Conservation (phyloP, 352 stramenopile species). For the Phytophthora rubi region DNA sequence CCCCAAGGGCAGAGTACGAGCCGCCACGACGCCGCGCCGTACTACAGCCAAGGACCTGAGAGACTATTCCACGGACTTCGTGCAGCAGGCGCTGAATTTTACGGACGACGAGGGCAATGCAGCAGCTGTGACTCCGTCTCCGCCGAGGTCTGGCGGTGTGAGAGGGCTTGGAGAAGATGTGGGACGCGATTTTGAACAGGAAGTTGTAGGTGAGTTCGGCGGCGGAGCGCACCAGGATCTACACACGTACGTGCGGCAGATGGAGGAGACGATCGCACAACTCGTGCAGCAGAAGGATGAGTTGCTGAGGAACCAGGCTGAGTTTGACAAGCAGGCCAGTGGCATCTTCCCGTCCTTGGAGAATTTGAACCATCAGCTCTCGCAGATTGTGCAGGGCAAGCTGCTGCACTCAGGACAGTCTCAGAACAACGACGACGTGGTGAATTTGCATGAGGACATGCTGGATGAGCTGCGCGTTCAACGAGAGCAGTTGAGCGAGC, state of each 20-base stretch:
- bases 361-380: slow-evolving; percentile 80
- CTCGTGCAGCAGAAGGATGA: slow-evolving; percentile 83
- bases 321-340: slow-evolving; percentile 87
- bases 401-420: slow-evolving; percentile 47
- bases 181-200: slow-evolving; percentile 2
- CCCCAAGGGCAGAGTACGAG: slow-evolving; percentile 27
- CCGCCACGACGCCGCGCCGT: slow-evolving; percentile 43
- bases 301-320: slow-evolving; percentile 71
- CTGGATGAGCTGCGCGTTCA: slow-evolving; percentile 77
- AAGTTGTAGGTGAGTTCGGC: slow-evolving; percentile 29
- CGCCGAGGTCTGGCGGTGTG: slow-evolving; percentile 21
- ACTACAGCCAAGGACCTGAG: slow-evolving; percentile 68
- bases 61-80: slow-evolving; percentile 74
- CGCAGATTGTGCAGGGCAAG: slow-evolving; percentile 78
- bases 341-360: slow-evolving; percentile 84
- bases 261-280: slow-evolving; percentile 82
- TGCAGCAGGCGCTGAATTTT: slow-evolving; percentile 80
- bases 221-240: slow-evolving; percentile 56
- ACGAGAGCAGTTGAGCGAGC: slow-evolving; percentile 73
- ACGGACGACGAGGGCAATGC: slow-evolving; percentile 48
- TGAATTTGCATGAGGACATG: slow-evolving; percentile 70
- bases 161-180: slow-evolving; percentile 21
- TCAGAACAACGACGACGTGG: slow-evolving; percentile 68
- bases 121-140: slow-evolving; percentile 5
- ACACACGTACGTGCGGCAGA: slow-evolving; percentile 77